Evolutionary conservation across 2,329 filamentous ascomycete genomes (phyloP).

Genomic region (Graphiopsis chlorocephala): DNA sequence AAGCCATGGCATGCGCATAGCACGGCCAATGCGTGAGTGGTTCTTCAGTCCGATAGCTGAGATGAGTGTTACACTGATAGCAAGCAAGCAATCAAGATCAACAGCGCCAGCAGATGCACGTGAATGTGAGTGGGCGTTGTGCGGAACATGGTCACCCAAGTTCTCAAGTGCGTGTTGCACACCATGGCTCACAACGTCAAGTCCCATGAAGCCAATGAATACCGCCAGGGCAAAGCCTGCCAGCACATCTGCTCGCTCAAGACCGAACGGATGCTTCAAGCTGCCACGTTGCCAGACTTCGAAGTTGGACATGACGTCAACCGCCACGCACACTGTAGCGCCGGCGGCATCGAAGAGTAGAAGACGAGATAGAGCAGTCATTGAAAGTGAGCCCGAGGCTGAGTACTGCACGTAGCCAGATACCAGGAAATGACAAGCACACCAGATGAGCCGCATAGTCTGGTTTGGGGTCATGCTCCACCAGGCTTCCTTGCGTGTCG

Average conservation of each 20-base stretch:
- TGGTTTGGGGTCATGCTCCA: constrained; percentile 88
- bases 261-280: constrained; percentile 84
- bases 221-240: constrained; percentile 95
- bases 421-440: constrained; percentile 79
- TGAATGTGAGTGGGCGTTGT: constrained; percentile 55
- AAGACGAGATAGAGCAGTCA: constrained; percentile 88
- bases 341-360: constrained; percentile 95
- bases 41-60: constrained; percentile 87
- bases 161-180: constrained; percentile 87
- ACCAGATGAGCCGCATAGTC: constrained; percentile 80
- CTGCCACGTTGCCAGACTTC: constrained; percentile 95
- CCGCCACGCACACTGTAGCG: constrained; percentile 83
- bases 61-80: constrained; percentile 77
- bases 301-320: constrained; percentile 93
- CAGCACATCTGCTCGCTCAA: constrained; percentile 89
- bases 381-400: constrained; percentile 79
- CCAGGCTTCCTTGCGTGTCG: constrained; percentile 83
- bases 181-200: constrained; percentile 91
- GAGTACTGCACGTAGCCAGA: constrained; percentile 83
- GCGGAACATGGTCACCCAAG: constrained; percentile 66
- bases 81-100: constrained; percentile 76
- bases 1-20: constrained; percentile 83
- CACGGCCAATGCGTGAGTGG: constrained; percentile 85
- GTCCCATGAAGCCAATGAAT: constrained; percentile 93
- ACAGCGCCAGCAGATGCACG: constrained; percentile 71